phyloP scores from a whole-genome alignment of 1,284 basidiomycete species.

The Inonotus obliquus region DNA sequence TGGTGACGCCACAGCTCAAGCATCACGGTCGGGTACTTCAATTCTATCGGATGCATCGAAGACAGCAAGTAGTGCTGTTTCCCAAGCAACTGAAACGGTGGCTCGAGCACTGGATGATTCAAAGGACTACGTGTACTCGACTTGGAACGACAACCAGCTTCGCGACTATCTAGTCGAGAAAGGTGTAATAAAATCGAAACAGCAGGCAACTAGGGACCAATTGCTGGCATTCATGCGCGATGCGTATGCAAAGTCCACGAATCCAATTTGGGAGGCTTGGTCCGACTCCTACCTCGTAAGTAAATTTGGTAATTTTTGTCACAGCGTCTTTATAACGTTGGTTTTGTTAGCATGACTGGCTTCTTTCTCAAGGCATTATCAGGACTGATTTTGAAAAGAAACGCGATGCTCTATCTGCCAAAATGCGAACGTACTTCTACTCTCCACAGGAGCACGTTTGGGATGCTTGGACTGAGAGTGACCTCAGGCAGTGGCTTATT shows the following conservation, averaged over 20 bases:
- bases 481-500: conserved; percentile 68
- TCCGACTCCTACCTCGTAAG: conserved; percentile 78
- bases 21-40: conserved; percentile 39
- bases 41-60: conserved; percentile 28
- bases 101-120: conserved; percentile 60
- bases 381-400: conserved; percentile 54
- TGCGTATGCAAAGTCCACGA: conserved; percentile 57
- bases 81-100: conserved; percentile 55
- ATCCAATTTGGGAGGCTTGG: conserved; percentile 81
- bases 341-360: conserved; percentile 66
- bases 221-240: conserved; percentile 64
- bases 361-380: conserved; percentile 71
- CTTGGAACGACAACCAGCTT: conserved; percentile 79
- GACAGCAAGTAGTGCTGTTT: conserved; percentile 29
- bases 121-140: conserved; percentile 84
- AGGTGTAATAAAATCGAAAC: conserved; percentile 64
- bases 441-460: conserved; percentile 49
- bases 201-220: conserved; percentile 60
- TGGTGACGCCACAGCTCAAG: conserved; percentile 46
- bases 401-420: conserved; percentile 61
- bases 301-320: conserved; percentile 7
- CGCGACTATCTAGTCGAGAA: conserved; percentile 70
- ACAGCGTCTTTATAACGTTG: not conserved
- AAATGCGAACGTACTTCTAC: conserved; percentile 84
- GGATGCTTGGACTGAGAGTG: conserved; percentile 65